A percentile compares a stretch with the other conserved stretches of the same genome.
These are phyloP conservation scores for Fusarium brevicatenulatum DNA, from an alignment of 2,329 filamentous ascomycete genomes.

Conservation along the genomic window DNA sequence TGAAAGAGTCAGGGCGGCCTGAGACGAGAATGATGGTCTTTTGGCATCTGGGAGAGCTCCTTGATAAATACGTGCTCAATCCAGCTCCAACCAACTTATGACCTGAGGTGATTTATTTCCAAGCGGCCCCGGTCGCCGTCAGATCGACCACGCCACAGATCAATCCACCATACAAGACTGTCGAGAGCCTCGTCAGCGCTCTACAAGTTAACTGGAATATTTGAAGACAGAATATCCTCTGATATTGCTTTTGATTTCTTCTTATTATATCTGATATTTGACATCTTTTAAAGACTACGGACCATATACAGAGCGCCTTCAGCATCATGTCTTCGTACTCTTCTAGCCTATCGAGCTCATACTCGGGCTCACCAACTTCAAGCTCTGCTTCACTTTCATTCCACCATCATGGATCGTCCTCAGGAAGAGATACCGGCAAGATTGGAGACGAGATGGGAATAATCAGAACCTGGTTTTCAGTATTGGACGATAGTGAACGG, in stretches of 20 bases:
- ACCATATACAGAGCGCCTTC: neutral
- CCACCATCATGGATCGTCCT: neutral
- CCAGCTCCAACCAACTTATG: constrained; percentile 41
- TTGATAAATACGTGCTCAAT: constrained; percentile 44
- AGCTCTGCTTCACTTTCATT: constrained; percentile 38
- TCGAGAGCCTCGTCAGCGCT: constrained; percentile 7
- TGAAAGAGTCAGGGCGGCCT: constrained; percentile 31
- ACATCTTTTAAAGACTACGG: neutral
- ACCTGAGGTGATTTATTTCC: constrained; percentile 41
- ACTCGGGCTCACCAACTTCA: constrained; percentile 35
- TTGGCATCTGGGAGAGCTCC: constrained; percentile 18
- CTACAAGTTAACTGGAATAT: neutral
- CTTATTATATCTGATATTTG: neutral
- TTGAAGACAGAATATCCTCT: constrained; percentile 1
- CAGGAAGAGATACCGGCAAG: constrained; percentile 22
- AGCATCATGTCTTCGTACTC: constrained; percentile 40
- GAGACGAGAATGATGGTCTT: constrained; percentile 34
- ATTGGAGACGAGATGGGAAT: constrained; percentile 38
- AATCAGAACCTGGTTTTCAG: constrained; percentile 42
- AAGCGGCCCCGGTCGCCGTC: constrained; percentile 33
- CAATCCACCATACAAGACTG: constrained; percentile 28
- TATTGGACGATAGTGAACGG: constrained; percentile 38
- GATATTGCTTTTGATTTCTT: neutral
- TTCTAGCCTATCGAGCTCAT: constrained; percentile 30
- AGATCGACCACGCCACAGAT: constrained; percentile 42